phyloP scores from a whole-genome alignment of 1,284 basidiomycete genomes.

The Ustilago vetiveriae region DNA sequence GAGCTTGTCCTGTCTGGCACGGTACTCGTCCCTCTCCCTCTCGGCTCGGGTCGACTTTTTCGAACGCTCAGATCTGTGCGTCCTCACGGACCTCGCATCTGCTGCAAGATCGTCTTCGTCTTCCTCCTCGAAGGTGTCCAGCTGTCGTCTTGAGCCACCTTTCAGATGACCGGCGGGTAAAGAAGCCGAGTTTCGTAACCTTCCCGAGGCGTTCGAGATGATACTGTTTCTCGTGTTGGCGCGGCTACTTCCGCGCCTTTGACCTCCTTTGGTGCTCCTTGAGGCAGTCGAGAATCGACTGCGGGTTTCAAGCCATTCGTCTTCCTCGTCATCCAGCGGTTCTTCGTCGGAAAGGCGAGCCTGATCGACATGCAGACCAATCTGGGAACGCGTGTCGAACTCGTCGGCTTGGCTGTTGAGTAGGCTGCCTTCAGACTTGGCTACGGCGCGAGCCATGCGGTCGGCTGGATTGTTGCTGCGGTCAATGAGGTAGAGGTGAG shows the following conservation, averaged over 20 bases:
- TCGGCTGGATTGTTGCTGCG: slow-evolving; percentile 56
- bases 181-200: slow-evolving; percentile 27
- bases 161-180: slow-evolving; percentile 29
- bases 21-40: slow-evolving; percentile 41
- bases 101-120: slow-evolving; percentile 32
- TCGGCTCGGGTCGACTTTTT: slow-evolving; percentile 36
- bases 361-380: slow-evolving; percentile 27
- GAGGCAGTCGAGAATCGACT: slow-evolving; percentile 15
- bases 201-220: slow-evolving; percentile 29
- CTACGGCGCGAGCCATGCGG: slow-evolving; percentile 47
- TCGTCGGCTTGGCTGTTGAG: slow-evolving; percentile 13
- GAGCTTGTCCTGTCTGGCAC: slow-evolving; percentile 25
- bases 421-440: slow-evolving; percentile 31
- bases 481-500: slow-evolving; percentile 61
- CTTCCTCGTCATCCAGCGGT: slow-evolving; percentile 16
- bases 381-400: slow-evolving; percentile 17
- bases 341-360: slow-evolving; percentile 21
- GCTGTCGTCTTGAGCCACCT: slow-evolving; percentile 15
- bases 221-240: slow-evolving; percentile 26
- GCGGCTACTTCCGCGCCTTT: slow-evolving; percentile 10
- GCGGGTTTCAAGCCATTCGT: slow-evolving; percentile 36
- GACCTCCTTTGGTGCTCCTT: slow-evolving; percentile 11
- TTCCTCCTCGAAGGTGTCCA: slow-evolving; percentile 42
- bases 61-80: slow-evolving; percentile 15
- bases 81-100: slow-evolving; percentile 16